Conservation (phyloP, 768 basidiomycete species). For the Megacollybia marginata region DNA sequence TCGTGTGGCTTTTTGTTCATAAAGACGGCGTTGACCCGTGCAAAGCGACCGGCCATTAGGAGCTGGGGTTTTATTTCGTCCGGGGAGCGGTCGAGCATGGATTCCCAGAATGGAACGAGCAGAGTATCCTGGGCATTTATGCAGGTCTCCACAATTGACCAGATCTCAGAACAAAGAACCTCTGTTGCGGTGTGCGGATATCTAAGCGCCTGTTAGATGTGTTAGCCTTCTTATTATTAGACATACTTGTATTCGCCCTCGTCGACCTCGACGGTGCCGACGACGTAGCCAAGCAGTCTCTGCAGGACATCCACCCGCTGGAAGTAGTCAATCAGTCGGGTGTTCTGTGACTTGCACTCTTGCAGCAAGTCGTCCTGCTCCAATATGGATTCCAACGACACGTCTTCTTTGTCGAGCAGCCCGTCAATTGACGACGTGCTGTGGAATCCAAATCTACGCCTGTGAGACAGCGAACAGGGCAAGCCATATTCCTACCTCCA, state of each 20-base stretch:
- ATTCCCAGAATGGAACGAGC: slow-evolving; percentile 88
- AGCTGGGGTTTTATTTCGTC: slow-evolving; percentile 86
- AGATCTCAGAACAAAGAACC: slow-evolving; percentile 92
- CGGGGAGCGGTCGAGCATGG: slow-evolving; percentile 67
- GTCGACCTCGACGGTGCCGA: slow-evolving; percentile 77
- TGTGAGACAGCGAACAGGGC: neutral
- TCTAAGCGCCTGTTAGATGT: slow-evolving; percentile 30
- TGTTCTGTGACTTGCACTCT: slow-evolving; percentile 94
- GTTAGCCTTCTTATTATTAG: neutral
- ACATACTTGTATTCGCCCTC: slow-evolving; percentile 66
- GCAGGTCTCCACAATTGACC: slow-evolving; percentile 90
- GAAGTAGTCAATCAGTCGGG: slow-evolving; percentile 82
- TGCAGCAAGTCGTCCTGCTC: slow-evolving; percentile 92
- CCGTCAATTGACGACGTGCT: slow-evolving; percentile 86
- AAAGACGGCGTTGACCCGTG: slow-evolving; percentile 88
- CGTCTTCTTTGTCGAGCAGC: slow-evolving; percentile 85
- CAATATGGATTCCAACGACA: slow-evolving; percentile 82
- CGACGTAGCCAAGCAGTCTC: slow-evolving; percentile 77
- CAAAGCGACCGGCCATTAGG: slow-evolving; percentile 86
- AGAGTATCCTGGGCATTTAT: slow-evolving; percentile 64
- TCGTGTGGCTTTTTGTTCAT: slow-evolving; percentile 84
- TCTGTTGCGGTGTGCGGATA: slow-evolving; percentile 93
- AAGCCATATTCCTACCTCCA: neutral
- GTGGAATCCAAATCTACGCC: slow-evolving; percentile 78
- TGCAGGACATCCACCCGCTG: slow-evolving; percentile 75